Conservation (phyloP, 257 asterid species). For the Buddleja alternifolia region DNA sequence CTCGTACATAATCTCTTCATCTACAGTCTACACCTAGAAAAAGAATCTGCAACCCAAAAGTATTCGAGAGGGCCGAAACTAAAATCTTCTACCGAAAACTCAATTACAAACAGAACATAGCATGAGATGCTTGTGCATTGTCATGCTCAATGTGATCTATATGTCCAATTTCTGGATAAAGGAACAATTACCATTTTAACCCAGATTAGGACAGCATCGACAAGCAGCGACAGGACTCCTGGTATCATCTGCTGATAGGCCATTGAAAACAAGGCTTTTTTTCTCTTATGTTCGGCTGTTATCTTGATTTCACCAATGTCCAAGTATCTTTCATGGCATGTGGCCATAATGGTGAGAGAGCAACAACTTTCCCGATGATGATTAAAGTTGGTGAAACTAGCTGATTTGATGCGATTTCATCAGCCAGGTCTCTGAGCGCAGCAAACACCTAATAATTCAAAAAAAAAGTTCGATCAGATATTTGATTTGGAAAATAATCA, state of each 20-base stretch:
- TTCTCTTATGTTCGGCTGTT: conserved; percentile 25
- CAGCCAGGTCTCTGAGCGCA: conserved; percentile 68
- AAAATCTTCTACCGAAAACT: not conserved
- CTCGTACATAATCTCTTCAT: conserved; percentile 1
- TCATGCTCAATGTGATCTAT: not conserved
- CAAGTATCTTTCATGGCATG: conserved; percentile 41
- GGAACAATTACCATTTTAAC: not conserved
- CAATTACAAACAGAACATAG: conserved; percentile 11
- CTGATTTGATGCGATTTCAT: conserved; percentile 55
- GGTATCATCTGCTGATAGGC: not conserved
- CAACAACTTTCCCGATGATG: conserved; percentile 80
- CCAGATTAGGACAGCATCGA: not conserved
- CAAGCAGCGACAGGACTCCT: not conserved
- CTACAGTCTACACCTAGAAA: conserved; percentile 27
- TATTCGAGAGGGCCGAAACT: not conserved
- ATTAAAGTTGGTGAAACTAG: conserved; percentile 80
- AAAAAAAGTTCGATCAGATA: conserved; percentile 7
- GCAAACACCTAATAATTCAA: conserved; percentile 63
- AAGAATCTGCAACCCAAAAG: not conserved
- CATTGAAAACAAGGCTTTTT: conserved; percentile 2
- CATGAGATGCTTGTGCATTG: conserved; percentile 8
- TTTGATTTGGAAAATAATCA: not conserved
- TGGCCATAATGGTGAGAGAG: conserved; percentile 83
- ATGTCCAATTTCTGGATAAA: not conserved
- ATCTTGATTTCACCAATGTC: conserved; percentile 46